Evolutionary conservation across 495 filamentous ascomycete species (phyloP), one percentile per base, ranked within the genome.

Genomic region (Cercophora samala): DNA sequence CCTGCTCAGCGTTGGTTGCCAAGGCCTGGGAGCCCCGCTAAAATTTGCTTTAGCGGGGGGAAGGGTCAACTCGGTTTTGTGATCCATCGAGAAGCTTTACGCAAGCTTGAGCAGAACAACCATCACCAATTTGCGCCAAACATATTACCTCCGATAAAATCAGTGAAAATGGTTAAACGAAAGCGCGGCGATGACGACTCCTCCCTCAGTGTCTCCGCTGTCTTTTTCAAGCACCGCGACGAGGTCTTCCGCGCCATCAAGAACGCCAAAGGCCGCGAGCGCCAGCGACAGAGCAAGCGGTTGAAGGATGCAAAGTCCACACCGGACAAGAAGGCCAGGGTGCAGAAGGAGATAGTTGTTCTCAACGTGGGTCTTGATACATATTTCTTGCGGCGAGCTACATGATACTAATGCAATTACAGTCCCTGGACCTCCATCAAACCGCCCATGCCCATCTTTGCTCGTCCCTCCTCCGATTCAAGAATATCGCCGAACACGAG

Each of bases 201-300:
- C 37, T 46, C 37, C 1, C 37, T 46, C 15, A 46, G 13, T 46
- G 63, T 90, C 24, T 79, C 81, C 21, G 79, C 84, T 58, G 84
- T 87, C 53, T 81, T 93, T 67, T 74, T 82, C 13, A 80, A 86
- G 63, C 84, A 84, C 67, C 84, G 86, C 37, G 85, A 84, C 63
- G 75, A 85, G 22, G 81, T 97, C 9, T 82, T 84, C 58, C 83
- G 87, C 22, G 90, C 87, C 0, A 81, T 97, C 51, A 96, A 95
- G 76, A 80, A 86, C 1, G 91, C 90, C 25, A 93, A 92, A 66
- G 92, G 91, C 18, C 94, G 94, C 75, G 93, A 97, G 79, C 83
- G 92, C 69, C 93, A 97, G 78, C 97, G 96, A 65, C 83, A 93
- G 56, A 87, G 90, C 32, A 88, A 92, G 63, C 80, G 93, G 46